Evolutionary conservation across 192 early-diverging fungal genomes (phyloP).

Genomic region (Linnemannia hyalina): DNA sequence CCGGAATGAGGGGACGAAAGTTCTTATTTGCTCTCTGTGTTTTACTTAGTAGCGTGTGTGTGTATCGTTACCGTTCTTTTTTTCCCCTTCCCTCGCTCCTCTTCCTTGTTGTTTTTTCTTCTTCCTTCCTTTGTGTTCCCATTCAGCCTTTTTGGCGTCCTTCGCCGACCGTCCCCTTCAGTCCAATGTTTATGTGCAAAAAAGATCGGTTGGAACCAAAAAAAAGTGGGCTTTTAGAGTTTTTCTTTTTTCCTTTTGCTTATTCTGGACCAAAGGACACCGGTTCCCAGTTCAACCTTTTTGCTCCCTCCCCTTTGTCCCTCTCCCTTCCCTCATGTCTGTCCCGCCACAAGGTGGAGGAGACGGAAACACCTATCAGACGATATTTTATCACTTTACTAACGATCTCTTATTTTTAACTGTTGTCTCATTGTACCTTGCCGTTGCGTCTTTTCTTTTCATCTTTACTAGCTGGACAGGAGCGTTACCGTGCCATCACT

Average conservation of each 20-base stretch:
- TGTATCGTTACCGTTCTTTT: not conserved
- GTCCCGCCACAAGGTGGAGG: not conserved
- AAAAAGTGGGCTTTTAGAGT: slow-evolving; percentile 8
- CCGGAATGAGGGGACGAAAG: slow-evolving; percentile 10
- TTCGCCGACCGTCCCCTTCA: not conserved
- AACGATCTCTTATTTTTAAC: slow-evolving; percentile 12
- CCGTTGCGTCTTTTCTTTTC: not conserved
- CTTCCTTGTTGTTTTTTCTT: slow-evolving; percentile 23
- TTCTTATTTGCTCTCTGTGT: slow-evolving; percentile 21
- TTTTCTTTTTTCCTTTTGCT: slow-evolving; percentile 13
- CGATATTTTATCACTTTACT: not conserved
- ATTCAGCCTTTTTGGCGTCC: slow-evolving; percentile 11
- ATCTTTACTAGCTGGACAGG: slow-evolving; percentile 67
- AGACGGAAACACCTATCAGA: not conserved
- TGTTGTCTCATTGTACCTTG: not conserved
- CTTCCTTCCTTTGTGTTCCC: slow-evolving; percentile 29
- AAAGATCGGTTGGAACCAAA: not conserved
- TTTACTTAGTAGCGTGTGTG: slow-evolving; percentile 55
- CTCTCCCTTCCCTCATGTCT: slow-evolving; percentile 4
- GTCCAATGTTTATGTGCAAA: slow-evolving; percentile 1
- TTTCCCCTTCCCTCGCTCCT: slow-evolving; percentile 15
- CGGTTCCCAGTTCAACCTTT: slow-evolving; percentile 34
- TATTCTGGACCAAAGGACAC: slow-evolving; percentile 11
- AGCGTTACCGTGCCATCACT: slow-evolving; percentile 90
- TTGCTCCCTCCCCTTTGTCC: slow-evolving; percentile 12